phyloP scores from a whole-genome alignment of 495 filamentous ascomycete species.

The Xylaria nigripes region DNA sequence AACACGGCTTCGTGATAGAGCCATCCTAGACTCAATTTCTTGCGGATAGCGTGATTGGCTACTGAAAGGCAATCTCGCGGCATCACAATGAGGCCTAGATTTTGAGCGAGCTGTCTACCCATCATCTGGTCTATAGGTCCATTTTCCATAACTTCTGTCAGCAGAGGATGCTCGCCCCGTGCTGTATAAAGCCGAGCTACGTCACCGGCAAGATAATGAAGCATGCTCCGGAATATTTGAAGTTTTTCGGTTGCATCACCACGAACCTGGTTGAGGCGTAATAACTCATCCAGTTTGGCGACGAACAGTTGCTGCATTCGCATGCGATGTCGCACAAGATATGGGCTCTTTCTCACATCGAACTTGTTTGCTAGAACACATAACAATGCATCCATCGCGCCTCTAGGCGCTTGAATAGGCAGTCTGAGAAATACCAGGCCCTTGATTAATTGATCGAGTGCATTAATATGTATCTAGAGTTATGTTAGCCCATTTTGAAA shows the following conservation, averaged over 20 bases:
- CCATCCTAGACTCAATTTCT: slow-evolving; percentile 18
- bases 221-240: slow-evolving; percentile 17
- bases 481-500: not conserved
- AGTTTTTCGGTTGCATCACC: not conserved
- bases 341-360: not conserved
- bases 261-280: not conserved
- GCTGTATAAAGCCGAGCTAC: slow-evolving; percentile 15
- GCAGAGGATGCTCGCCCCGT: slow-evolving; percentile 11
- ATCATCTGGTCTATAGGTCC: slow-evolving; percentile 9
- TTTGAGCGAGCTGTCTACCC: slow-evolving; percentile 24
- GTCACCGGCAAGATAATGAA: slow-evolving; percentile 24
- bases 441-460: slow-evolving; percentile 9
- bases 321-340: not conserved
- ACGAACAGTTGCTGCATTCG: not conserved
- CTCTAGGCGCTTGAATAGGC: slow-evolving; percentile 13
- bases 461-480: slow-evolving; percentile 13
- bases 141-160: slow-evolving; percentile 11
- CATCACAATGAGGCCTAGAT: slow-evolving; percentile 27
- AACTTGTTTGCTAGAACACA: slow-evolving; percentile 23
- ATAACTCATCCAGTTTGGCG: slow-evolving; percentile 4
- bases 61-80: slow-evolving; percentile 27
- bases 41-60: slow-evolving; percentile 24
- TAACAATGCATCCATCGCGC: slow-evolving; percentile 15
- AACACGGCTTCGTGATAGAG: slow-evolving; percentile 16
- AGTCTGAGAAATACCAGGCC: not conserved